Evolutionary conservation across 305 asterid genomes (phyloP).

Genomic region (Solanum aculeatissimum): DNA sequence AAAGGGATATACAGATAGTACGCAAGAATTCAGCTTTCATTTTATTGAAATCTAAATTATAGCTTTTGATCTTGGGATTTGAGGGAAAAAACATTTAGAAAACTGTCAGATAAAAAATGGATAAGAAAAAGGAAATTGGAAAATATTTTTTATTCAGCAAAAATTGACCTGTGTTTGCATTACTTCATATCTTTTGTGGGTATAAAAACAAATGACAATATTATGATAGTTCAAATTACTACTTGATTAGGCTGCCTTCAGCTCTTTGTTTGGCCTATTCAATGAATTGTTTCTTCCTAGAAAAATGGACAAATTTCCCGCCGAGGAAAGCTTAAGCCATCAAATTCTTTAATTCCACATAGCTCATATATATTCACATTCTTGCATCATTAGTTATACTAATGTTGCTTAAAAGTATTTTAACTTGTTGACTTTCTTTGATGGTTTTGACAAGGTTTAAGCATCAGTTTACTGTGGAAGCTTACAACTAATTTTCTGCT

Average conservation of each 20-base stretch:
- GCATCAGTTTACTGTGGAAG: background rate
- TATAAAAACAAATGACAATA: background rate
- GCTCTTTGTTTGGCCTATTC: background rate
- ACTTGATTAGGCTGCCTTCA: background rate
- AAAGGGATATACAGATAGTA: background rate
- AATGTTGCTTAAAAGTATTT: background rate
- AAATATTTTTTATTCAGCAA: background rate
- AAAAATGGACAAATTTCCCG: background rate
- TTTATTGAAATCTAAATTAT: background rate
- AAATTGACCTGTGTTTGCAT: background rate
- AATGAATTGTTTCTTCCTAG: background rate
- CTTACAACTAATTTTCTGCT: background rate
- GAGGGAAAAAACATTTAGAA: background rate
- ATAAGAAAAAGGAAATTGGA: background rate
- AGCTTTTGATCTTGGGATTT: background rate
- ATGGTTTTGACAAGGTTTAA: background rate
- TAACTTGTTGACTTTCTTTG: conserved; percentile 9
- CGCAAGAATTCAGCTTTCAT: background rate
- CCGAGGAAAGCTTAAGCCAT: background rate
- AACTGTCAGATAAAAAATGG: background rate
- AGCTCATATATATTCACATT: background rate
- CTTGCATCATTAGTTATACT: background rate
- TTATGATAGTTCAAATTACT: background rate
- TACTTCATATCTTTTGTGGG: background rate
- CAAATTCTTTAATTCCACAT: background rate